Percentiles rank a stretch among this genome's conserved stretches.
These are phyloP conservation scores for Hebeloma cylindrosporum DNA, from an alignment of 768 basidiomycete genomes.

Conservation along the genomic window DNA sequence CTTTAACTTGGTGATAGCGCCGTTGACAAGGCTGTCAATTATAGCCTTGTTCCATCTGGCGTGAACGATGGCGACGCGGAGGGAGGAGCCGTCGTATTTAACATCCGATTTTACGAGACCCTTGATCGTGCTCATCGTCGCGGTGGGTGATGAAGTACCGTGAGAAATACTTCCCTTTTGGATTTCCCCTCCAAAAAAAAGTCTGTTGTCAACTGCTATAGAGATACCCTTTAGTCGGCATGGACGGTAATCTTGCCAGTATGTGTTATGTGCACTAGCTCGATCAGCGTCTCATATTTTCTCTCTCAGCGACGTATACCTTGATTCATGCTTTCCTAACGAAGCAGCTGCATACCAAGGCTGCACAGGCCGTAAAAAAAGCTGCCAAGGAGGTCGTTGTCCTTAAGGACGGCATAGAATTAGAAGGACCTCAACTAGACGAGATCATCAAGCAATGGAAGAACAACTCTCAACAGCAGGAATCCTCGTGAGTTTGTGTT, in stretches of 20 bases:
- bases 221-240: conserved; percentile 19
- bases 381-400: conserved; percentile 64
- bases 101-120: conserved; percentile 61
- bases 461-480: conserved; percentile 26
- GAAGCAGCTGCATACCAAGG: conserved; percentile 65
- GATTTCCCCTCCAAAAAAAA: conserved; percentile 23
- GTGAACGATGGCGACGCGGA: conserved; percentile 91
- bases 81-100: conserved; percentile 72
- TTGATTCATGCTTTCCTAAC: conserved; percentile 73
- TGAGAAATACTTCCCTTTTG: conserved; percentile 33
- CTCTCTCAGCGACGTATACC: conserved; percentile 63
- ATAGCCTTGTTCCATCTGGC: conserved; percentile 93
- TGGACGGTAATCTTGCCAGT: conserved; percentile 60
- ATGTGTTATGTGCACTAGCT: conserved; percentile 20
- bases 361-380: conserved; percentile 72
- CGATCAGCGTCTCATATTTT: conserved; percentile 9
- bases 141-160: conserved; percentile 25
- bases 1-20: conserved; percentile 77
- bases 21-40: conserved; percentile 81
- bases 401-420: conserved; percentile 52
- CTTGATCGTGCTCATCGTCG: conserved; percentile 69
- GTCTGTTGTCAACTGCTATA: conserved; percentile 6
- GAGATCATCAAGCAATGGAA: conserved; percentile 71
- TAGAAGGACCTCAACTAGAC: conserved; percentile 57
- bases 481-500: conserved; percentile 21